A percentile compares a stretch with the other conserved stretches of the same genome.
These are phyloP conservation scores for Camelina laxa DNA, from an alignment of 345 rosid genomes.

Conservation along the genomic window DNA sequence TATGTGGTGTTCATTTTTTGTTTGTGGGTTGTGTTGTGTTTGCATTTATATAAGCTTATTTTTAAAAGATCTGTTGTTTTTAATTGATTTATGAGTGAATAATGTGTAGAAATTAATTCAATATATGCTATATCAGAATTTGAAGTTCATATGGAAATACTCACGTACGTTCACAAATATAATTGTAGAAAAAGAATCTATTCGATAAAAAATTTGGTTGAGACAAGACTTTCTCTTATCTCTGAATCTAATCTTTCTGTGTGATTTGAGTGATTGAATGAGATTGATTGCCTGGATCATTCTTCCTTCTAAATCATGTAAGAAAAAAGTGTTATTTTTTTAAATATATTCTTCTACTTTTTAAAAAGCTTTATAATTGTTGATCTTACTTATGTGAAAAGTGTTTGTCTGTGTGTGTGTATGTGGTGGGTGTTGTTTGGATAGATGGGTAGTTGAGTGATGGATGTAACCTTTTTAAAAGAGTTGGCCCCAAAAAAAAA, in stretches of 20 bases:
- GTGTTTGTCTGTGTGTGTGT: slow-evolving; percentile 26
- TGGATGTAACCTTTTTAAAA: slow-evolving; percentile 43
- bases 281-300: slow-evolving; percentile 42
- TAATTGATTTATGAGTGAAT: background rate
- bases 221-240: slow-evolving; percentile 38
- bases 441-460: slow-evolving; percentile 43
- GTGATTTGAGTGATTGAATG: slow-evolving; percentile 40
- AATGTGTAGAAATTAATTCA: background rate
- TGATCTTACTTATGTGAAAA: slow-evolving; percentile 41
- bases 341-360: slow-evolving; percentile 22
- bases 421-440: slow-evolving; percentile 43
- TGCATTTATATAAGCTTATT: background rate
- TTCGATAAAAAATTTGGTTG: slow-evolving; percentile 17
- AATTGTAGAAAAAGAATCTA: background rate
- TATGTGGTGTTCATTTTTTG: too few relatives aligned
- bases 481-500: slow-evolving; percentile 41
- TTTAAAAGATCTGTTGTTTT: background rate
- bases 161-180: background rate
- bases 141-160: background rate
- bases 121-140: slow-evolving; percentile 11
- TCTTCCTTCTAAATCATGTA: slow-evolving; percentile 29
- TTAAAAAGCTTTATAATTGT: slow-evolving; percentile 36
- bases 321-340: slow-evolving; percentile 10
- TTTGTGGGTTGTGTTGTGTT: slow-evolving; percentile 25
- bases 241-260: background rate